Conservation (phyloP, 305 asterid genomes). For the Fraxinus greggii region DNA sequence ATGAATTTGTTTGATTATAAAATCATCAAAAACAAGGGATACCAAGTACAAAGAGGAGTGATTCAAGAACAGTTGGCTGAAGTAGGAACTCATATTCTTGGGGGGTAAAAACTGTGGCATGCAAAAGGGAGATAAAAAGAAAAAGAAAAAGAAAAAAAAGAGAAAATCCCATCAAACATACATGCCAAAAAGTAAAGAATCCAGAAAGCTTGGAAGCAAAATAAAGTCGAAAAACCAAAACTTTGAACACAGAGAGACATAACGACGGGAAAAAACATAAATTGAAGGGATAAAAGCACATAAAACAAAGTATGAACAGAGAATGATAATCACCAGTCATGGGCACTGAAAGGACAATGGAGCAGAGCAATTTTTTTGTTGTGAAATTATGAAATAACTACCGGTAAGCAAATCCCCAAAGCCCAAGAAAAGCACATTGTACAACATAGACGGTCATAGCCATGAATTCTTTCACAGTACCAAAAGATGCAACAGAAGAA, state of each 20-base stretch:
- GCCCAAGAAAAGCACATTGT: constrained; percentile 25
- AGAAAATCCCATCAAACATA: background rate
- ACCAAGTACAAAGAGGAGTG: no score
- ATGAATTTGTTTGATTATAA: background rate
- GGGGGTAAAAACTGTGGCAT: background rate
- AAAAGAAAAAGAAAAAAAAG: background rate
- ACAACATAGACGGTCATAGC: constrained; percentile 29
- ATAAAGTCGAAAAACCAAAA: constrained; percentile 7
- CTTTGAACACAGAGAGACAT: constrained; percentile 14
- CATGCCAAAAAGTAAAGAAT: background rate
- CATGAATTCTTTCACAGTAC: constrained; percentile 18
- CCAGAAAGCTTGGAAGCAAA: background rate
- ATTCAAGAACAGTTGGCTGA: background rate
- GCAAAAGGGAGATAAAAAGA: background rate
- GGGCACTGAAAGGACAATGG: constrained; percentile 25
- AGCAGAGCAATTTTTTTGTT: constrained; percentile 18
- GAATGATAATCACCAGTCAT: constrained; percentile 2
- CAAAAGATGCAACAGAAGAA: constrained; percentile 9
- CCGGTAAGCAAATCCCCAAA: constrained; percentile 33
- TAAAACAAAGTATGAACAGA: constrained; percentile 12
- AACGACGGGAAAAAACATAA: constrained; percentile 4
- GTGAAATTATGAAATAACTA: constrained; percentile 33
- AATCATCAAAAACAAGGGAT: background rate
- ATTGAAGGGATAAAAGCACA: constrained; percentile 21
- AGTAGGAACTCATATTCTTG: background rate